A percentile compares a stretch with the other conserved stretches of the same genome.
Conservation (phyloP, 73 alveolate genomes). For the Paramecium sexaurelia region DNA sequence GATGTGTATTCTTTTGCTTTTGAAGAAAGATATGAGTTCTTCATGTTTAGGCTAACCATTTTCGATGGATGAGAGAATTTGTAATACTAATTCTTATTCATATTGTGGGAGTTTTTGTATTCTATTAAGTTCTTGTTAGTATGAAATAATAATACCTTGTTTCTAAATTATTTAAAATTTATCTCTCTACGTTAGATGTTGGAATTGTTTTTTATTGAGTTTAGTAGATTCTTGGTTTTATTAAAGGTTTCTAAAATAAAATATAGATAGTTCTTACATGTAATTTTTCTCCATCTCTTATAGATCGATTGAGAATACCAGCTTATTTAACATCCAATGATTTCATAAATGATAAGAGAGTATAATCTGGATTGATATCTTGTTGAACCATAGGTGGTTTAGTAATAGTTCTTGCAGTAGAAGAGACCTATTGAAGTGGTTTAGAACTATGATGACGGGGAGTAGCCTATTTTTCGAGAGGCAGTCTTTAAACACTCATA, state of each 20-base stretch:
- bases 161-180: conserved; percentile 3
- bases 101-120: neutral
- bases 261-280: neutral
- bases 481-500: conserved; percentile 37
- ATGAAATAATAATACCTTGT: neutral
- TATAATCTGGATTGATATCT: conserved; percentile 10
- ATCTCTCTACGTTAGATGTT: conserved; percentile 39
- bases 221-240: neutral
- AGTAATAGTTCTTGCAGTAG: conserved; percentile 15
- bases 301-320: neutral
- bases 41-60: conserved; percentile 19
- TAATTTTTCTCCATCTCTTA: conserved; percentile 7
- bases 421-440: neutral
- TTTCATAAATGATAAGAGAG: neutral
- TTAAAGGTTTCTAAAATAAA: neutral
- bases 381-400: neutral
- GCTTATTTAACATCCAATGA: conserved; percentile 7
- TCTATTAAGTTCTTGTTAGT: conserved; percentile 6
- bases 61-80: neutral
- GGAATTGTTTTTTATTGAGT: neutral
- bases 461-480: conserved; percentile 43
- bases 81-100: neutral
- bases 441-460: neutral
- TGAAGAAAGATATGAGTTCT: conserved; percentile 55
- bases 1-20: conserved; percentile 56